A percentile compares a stretch with the other conserved stretches of the same genome.
Evolutionary conservation across 176 grass and related monocot species (phyloP).

Genomic region (Eragrostis nindensis): DNA sequence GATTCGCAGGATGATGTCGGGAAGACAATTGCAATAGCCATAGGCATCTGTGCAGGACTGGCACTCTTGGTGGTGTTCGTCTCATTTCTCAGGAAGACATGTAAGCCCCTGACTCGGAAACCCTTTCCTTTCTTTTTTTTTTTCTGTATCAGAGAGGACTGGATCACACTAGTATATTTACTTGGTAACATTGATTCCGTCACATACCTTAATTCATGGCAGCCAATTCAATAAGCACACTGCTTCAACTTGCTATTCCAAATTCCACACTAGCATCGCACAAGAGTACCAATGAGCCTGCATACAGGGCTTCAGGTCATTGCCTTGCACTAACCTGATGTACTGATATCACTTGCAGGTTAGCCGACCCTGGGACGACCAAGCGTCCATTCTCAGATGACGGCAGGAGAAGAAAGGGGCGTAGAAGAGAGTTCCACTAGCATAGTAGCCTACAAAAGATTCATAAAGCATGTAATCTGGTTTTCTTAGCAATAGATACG

Average conservation of each 20-base stretch:
- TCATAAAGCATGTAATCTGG: constrained; percentile 29
- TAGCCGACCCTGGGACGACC: constrained; percentile 17
- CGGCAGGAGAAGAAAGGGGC: not conserved
- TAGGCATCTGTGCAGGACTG: constrained; percentile 80
- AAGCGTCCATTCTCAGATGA: not conserved
- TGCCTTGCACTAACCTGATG: constrained; percentile 6
- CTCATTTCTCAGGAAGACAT: constrained; percentile 71
- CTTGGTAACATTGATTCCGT: no score
- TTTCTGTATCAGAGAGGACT: no score
- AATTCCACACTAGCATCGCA: no score
- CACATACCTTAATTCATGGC: no score
- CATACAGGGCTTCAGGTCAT: not conserved
- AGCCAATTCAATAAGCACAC: no score
- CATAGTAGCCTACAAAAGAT: constrained; percentile 14
- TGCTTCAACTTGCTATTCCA: no score
- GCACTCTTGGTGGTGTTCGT: constrained; percentile 82
- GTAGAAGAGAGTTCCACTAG: not conserved
- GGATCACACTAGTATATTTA: no score
- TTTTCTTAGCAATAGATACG: constrained; percentile 39
- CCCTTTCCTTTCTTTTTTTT: not conserved
- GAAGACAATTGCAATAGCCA: constrained; percentile 74
- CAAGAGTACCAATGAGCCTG: no score
- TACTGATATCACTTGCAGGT: constrained; percentile 21
- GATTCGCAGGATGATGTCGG: constrained; percentile 77
- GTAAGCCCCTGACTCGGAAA: constrained; percentile 20